Evolutionary conservation across 208 protist genomes (phyloP).

Genomic region (Acanthamoeba sp.): DNA sequence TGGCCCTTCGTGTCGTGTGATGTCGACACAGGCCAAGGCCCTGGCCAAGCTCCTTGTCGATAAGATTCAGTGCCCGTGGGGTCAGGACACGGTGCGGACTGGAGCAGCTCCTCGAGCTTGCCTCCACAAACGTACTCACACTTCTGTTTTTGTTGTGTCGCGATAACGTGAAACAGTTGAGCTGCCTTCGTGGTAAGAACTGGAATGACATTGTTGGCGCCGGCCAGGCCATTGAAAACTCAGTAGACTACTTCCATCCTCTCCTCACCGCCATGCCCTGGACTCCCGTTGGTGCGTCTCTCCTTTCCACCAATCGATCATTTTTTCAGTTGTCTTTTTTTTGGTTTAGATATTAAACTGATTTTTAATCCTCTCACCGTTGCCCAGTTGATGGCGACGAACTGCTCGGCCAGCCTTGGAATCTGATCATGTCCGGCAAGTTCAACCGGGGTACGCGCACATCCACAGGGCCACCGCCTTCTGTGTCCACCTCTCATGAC

Average conservation of each 20-base stretch:
- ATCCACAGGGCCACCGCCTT: neutral
- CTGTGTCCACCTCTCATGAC: neutral
- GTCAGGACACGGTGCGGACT: neutral
- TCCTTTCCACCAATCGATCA: no score
- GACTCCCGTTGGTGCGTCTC: neutral
- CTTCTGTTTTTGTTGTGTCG: neutral
- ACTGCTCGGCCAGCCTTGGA: slow-evolving; percentile 71
- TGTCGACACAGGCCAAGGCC: slow-evolving; percentile 1
- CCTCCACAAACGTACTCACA: no score
- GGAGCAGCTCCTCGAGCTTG: no score
- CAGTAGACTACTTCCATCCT: slow-evolving; percentile 7
- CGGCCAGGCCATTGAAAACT: neutral
- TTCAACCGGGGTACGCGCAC: neutral
- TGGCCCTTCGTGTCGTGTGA: no score
- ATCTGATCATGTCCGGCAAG: slow-evolving; percentile 31
- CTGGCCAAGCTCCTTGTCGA: slow-evolving; percentile 5
- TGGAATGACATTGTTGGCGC: neutral
- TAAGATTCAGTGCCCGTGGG: slow-evolving; percentile 1
- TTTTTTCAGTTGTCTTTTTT: no score
- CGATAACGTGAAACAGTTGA: neutral
- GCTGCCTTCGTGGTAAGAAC: neutral
- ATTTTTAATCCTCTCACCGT: neutral
- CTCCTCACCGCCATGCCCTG: slow-evolving; percentile 27
- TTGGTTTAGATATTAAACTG: no score
- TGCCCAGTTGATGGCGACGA: slow-evolving; percentile 52